Evolutionary conservation across 2,329 filamentous ascomycete genomes (phyloP).

Genomic region (Neoscytalidium dimidiatum): DNA sequence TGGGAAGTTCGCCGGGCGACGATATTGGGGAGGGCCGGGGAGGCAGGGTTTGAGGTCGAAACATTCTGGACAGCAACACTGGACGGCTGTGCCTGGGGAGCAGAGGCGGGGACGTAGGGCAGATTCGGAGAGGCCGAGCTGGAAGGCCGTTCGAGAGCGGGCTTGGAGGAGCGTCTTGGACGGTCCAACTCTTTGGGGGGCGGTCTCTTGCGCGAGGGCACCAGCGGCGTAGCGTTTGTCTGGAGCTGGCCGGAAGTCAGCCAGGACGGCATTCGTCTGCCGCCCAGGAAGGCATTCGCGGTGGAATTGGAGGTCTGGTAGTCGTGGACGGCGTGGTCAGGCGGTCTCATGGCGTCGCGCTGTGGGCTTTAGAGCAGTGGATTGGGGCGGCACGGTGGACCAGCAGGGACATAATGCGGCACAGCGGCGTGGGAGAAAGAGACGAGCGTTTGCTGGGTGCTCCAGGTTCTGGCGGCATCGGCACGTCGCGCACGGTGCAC

Average conservation of each 20-base stretch:
- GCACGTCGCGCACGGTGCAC: constrained; percentile 4
- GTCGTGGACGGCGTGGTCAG: neutral
- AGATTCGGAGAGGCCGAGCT: neutral
- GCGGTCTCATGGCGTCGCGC: constrained; percentile 2
- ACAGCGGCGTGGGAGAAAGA: neutral
- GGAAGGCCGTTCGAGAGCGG: neutral
- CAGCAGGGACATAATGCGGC: neutral
- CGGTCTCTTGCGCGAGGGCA: constrained; percentile 7
- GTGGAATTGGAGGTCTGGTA: constrained; percentile 16
- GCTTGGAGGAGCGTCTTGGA: neutral
- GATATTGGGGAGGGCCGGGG: constrained; percentile 36
- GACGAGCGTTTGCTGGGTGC: neutral
- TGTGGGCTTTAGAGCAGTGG: neutral
- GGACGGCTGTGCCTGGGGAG: neutral
- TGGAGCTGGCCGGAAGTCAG: neutral
- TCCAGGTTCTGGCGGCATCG: neutral
- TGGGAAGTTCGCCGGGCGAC: constrained; percentile 15
- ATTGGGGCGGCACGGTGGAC: neutral
- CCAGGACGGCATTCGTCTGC: constrained; percentile 10
- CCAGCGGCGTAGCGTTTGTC: neutral
- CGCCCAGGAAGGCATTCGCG: constrained; percentile 18
- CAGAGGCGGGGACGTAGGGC: neutral
- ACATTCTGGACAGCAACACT: constrained; percentile 2
- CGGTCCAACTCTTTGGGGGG: neutral
- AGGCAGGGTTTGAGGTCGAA: constrained; percentile 37